Evolutionary conservation across 805 yeast genomes (phyloP), one percentile per base, ranked within the genome.

Genomic region (Barnettozyma siamensis): DNA sequence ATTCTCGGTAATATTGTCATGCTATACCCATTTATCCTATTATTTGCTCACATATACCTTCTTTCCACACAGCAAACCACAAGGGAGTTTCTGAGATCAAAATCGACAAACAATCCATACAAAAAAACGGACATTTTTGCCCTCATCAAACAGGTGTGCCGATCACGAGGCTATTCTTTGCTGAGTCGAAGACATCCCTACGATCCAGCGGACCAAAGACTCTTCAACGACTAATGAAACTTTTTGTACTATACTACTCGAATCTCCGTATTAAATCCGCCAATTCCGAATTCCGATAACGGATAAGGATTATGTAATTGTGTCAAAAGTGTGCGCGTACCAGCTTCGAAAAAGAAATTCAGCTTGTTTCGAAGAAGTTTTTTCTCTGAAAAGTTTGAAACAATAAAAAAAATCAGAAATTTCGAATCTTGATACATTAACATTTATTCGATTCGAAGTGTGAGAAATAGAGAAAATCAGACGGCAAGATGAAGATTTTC

Each of bases 401-500:
- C n/a, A n/a, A n/a, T n/a, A n/a, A n/a, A n/a, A n/a, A n/a, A n/a
- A n/a, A n/a, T n/a, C n/a, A n/a, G n/a, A n/a, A n/a, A n/a, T n/a
- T n/a, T n/a, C n/a, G n/a, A n/a, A n/a, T n/a, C n/a, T n/a, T n/a
- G n/a, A n/a, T n/a, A n/a, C n/a, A n/a, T n/a, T n/a, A n/a, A n/a
- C n/a, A n/a, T n/a, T n/a, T n/a, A n/a, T n/a, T n/a, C n/a, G n/a
- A n/a, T n/a, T n/a, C n/a, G n/a, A n/a, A n/a, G n/a, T n/a, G n/a
- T n/a, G n/a, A n/a, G n/a, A n/a, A n/a, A n/a, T n/a, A n/a, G n/a
- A n/a, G n/a, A 9, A 21, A 21, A 21, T 21, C 24, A 21, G 24
- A 17, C n/a, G 7, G 3, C 13, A 37, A 11, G 17, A 91, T 91
- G 99, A 87, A 83, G 62, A 69, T 91, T 35, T 89, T 88, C 59